Conservation (phyloP, 2,329 filamentous ascomycete genomes). For the Phaeoacremonium minimum region DNA sequence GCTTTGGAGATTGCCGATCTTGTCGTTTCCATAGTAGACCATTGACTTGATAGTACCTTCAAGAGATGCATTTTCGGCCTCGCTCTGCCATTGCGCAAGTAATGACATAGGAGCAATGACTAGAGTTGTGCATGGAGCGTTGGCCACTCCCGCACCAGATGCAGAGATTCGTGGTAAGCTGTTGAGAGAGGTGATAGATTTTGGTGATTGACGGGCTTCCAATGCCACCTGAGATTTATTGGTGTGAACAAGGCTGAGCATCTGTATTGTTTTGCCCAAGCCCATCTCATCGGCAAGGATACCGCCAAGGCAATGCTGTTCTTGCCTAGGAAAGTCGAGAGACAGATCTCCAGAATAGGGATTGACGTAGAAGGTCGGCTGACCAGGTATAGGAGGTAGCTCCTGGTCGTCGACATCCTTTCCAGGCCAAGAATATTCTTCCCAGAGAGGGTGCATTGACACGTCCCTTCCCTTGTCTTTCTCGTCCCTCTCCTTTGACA, state of each 20-base stretch:
- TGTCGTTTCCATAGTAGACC: constrained; percentile 90
- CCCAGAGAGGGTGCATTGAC: constrained; percentile 97
- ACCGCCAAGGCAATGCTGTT: constrained; percentile 90
- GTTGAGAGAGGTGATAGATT: constrained; percentile 42
- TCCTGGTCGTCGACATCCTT: constrained; percentile 84
- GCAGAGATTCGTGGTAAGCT: constrained; percentile 59
- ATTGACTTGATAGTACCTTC: constrained; percentile 77
- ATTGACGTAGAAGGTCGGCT: constrained; percentile 86
- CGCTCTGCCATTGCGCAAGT: constrained; percentile 94
- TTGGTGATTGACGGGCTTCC: constrained; percentile 25
- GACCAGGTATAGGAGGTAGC: constrained; percentile 59
- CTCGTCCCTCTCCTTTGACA: constrained; percentile 83
- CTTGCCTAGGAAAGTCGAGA: constrained; percentile 85
- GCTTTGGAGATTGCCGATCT: constrained; percentile 70
- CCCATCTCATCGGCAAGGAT: constrained; percentile 98
- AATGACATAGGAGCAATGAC: constrained; percentile 97
- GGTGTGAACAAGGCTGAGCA: constrained; percentile 88
- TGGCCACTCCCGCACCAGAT: constrained; percentile 51
- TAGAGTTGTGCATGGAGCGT: constrained; percentile 83
- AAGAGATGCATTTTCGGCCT: constrained; percentile 85
- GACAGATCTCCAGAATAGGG: constrained; percentile 94
- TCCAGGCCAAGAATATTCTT: constrained; percentile 85
- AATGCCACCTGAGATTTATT: constrained; percentile 60
- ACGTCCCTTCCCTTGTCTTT: constrained; percentile 61
- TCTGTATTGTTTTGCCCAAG: constrained; percentile 95